Conservation (phyloP, 2,329 filamentous ascomycete species). For the Didymella pomorum region DNA sequence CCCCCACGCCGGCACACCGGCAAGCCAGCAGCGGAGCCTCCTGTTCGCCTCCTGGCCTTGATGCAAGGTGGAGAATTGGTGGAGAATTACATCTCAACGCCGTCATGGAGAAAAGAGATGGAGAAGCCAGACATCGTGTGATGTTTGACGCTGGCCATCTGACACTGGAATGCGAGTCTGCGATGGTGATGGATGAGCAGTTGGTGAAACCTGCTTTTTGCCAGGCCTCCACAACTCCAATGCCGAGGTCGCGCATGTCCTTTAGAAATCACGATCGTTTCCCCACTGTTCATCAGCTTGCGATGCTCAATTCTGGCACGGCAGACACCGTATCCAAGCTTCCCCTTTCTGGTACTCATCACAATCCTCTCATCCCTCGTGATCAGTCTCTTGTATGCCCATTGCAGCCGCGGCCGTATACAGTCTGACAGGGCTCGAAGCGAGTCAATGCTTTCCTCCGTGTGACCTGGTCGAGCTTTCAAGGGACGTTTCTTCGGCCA, state of each 20-base stretch:
- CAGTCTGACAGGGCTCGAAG: neutral
- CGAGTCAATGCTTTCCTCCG: conserved; percentile 1
- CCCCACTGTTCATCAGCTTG: conserved; percentile 8
- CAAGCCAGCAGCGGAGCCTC: conserved; percentile 23
- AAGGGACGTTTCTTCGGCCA: neutral
- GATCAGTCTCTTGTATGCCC: neutral
- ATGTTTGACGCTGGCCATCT: conserved; percentile 1
- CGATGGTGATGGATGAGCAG: neutral
- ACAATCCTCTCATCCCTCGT: too few relatives aligned
- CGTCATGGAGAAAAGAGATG: conserved; percentile 17
- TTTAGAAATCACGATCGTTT: conserved; percentile 4
- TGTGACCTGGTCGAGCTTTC: conserved; percentile 1
- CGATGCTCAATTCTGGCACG: neutral
- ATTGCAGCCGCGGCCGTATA: conserved; percentile 17
- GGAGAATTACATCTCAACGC: conserved; percentile 21
- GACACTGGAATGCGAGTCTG: conserved; percentile 4
- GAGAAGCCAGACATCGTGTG: conserved; percentile 6
- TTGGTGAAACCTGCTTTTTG: neutral
- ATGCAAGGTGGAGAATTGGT: conserved; percentile 17
- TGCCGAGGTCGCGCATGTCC: conserved; percentile 6
- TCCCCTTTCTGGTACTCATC: too few relatives aligned
- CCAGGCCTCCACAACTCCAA: neutral
- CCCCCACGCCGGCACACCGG: conserved; percentile 19
- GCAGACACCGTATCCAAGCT: neutral
- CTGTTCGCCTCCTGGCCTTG: conserved; percentile 11